phyloP scores from a whole-genome alignment of 768 basidiomycete genomes.

The Lentinula sp. region DNA sequence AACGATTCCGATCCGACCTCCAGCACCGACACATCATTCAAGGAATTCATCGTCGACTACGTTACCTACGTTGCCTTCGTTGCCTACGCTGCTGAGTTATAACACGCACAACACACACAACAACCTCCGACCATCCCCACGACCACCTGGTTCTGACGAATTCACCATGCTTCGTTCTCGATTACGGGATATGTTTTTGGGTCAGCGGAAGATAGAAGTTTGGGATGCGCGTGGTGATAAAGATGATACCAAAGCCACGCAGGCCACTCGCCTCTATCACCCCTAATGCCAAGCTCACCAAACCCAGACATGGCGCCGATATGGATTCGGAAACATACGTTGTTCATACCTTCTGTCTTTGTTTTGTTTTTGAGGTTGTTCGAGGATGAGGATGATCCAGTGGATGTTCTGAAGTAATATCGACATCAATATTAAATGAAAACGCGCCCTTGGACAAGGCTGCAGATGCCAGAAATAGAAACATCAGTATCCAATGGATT shows the following conservation, averaged over 20 bases:
- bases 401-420: no score
- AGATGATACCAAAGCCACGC: no score
- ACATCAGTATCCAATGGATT: no score
- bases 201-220: slow-evolving; percentile 45
- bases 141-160: no score
- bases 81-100: background rate
- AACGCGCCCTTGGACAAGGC: no score
- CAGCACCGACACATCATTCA: slow-evolving; percentile 14
- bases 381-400: slow-evolving; percentile 36
- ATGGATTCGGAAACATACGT: slow-evolving; percentile 95
- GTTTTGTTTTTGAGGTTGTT: slow-evolving; percentile 84
- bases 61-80: background rate
- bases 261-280: slow-evolving; percentile 86
- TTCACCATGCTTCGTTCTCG: slow-evolving; percentile 55
- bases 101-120: slow-evolving; percentile 1
- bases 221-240: no score
- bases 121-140: no score
- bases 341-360: slow-evolving; percentile 88
- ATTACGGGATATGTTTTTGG: slow-evolving; percentile 62
- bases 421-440: no score
- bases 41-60: slow-evolving; percentile 9
- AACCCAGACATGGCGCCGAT: slow-evolving; percentile 96
- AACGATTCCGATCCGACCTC: slow-evolving; percentile 12
- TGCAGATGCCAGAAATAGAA: no score
- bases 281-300: slow-evolving; percentile 82